Percentiles rank a stretch among this genome's conserved stretches.
These are phyloP conservation scores for Ceratobasidium sp. DNA, from an alignment of 1,284 basidiomycete species.

Conservation along the genomic window DNA sequence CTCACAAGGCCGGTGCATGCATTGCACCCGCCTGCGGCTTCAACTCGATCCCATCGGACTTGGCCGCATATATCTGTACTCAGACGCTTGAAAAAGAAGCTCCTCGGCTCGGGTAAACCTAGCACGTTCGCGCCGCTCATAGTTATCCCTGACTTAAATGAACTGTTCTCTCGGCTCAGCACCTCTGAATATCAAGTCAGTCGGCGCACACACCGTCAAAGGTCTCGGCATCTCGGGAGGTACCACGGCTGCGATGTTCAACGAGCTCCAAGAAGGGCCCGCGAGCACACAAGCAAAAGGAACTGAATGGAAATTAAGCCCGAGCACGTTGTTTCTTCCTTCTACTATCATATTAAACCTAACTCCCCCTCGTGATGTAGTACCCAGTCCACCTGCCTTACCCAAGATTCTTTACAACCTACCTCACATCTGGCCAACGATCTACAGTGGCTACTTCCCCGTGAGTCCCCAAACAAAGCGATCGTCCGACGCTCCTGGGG, in stretches of 20 bases:
- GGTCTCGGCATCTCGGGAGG: slow-evolving; percentile 75
- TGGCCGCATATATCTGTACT: slow-evolving; percentile 70
- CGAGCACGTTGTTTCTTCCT: slow-evolving; percentile 58
- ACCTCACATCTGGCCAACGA: slow-evolving; percentile 62
- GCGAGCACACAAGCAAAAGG: slow-evolving; percentile 56
- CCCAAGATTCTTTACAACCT: slow-evolving; percentile 64
- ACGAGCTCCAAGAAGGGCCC: slow-evolving; percentile 65
- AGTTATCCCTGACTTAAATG: neutral
- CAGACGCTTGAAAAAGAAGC: slow-evolving; percentile 62
- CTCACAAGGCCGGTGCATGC: slow-evolving; percentile 73
- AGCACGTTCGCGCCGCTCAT: slow-evolving; percentile 49
- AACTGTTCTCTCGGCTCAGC: slow-evolving; percentile 47
- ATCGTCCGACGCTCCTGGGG: slow-evolving; percentile 86
- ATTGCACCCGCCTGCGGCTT: slow-evolving; percentile 79
- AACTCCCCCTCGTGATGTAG: too few relatives aligned
- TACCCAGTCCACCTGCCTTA: slow-evolving; percentile 51
- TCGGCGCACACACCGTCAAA: slow-evolving; percentile 65
- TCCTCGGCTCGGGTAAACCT: slow-evolving; percentile 54
- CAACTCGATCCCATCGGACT: slow-evolving; percentile 79
- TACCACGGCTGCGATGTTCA: slow-evolving; percentile 70
- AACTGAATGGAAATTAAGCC: slow-evolving; percentile 69
- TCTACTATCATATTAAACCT: slow-evolving; percentile 23
- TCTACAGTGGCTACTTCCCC: slow-evolving; percentile 71
- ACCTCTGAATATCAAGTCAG: slow-evolving; percentile 55
- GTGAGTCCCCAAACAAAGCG: slow-evolving; percentile 75